These are phyloP conservation scores for Dionaea muscipula DNA, from an alignment of 179 eudicot species.

Conservation along the genomic window DNA sequence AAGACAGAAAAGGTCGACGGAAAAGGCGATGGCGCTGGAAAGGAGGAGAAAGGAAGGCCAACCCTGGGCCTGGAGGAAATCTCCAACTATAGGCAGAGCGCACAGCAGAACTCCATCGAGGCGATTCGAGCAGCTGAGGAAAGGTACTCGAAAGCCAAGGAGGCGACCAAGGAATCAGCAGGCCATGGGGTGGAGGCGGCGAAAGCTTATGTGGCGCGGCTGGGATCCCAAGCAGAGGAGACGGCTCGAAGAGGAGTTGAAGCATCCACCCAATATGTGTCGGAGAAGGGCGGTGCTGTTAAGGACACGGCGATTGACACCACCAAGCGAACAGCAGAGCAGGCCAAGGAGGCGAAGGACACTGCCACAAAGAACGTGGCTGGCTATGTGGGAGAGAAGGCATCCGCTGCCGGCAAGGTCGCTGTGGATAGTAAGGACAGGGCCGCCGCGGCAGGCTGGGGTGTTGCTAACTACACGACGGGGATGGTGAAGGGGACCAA, in stretches of 20 bases:
- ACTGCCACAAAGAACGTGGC: neutral
- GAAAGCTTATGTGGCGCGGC: conserved; percentile 10
- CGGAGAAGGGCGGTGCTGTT: conserved; percentile 18
- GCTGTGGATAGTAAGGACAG: conserved; percentile 43
- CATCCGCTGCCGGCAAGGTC: neutral
- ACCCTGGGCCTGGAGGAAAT: conserved; percentile 33
- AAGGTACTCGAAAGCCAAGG: conserved; percentile 25
- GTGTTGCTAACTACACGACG: conserved; percentile 33
- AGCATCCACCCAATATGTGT: conserved; percentile 19
- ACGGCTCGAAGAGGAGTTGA: conserved; percentile 5
- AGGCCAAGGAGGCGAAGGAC: too few relatives aligned
- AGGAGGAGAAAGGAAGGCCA: conserved; percentile 8
- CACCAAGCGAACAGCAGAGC: conserved; percentile 12
- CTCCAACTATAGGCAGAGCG: conserved; percentile 35
- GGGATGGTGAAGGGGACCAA: too few relatives aligned
- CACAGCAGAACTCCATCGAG: conserved; percentile 69
- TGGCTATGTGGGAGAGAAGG: too few relatives aligned
- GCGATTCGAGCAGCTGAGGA: conserved; percentile 42
- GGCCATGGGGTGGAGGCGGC: conserved; percentile 17
- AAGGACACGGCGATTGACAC: conserved; percentile 22
- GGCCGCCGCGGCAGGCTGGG: conserved; percentile 61
- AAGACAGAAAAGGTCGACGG: neutral
- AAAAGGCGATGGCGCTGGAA: neutral
- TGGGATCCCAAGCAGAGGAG: too few relatives aligned
- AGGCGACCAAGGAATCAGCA: conserved; percentile 20